Evolutionary conservation across 495 filamentous ascomycete species (phyloP), one percentile per base, ranked within the genome.

Genomic region (Aspergillus carlsbadensis): DNA sequence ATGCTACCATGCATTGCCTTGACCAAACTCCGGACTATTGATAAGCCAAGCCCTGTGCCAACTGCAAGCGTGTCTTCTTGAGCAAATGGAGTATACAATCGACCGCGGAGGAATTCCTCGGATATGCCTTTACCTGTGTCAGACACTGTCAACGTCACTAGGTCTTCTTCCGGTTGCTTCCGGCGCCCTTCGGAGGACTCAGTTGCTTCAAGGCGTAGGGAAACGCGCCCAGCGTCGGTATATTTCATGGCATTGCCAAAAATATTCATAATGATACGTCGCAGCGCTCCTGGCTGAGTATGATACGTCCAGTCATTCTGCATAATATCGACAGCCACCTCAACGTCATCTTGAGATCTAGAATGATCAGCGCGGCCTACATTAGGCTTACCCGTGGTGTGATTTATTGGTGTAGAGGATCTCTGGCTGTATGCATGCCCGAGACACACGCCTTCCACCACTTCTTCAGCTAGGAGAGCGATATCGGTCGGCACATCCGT

Each of bases 211-310:
- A 91, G 66, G 0, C 69, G 78, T 13, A 93, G 69, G 5, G 78
- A 78, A 29, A 95, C 87, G 48, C 75, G 83, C 5, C 90, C 90
- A 1, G 75, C 68, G 7, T 76, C 76, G 6, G 86, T 91, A 60
- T 90, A 92, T 60, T 95, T 95, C 61, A 93, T 79, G 0, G 90
- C 84, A 67, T 95, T 95, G 15, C 90, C 87, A 52, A 91, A 86
- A 1, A 93, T 58, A 60, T 95, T 92, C 86, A 91, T 89, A 31
- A 94, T 80, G 39, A 92, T 81, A 2, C 90, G 82, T 15, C 87
- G 80, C 36, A 91, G 69, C 3, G 88, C 89, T 5, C 88, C 88
- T 0, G 87, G 86, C 37, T 92, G 86, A 0, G 84, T 83, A 5
- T 74, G 74, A 67, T 89, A 91, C 11, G 80, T 55, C 75, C 84